Conservation (phyloP, 345 rosid species). For the Hibiscus mutabilis region DNA sequence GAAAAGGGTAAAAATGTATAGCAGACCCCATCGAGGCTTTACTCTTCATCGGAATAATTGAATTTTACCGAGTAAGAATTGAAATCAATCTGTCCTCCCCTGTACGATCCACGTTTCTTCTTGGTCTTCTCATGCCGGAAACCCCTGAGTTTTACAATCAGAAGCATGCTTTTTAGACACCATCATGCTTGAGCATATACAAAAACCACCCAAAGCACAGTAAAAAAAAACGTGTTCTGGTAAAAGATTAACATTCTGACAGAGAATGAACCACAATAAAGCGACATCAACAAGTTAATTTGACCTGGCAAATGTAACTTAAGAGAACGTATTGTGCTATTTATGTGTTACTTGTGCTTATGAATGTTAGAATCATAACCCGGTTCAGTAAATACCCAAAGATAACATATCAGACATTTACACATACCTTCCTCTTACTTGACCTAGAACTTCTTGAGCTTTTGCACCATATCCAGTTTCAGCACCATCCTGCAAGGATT, state of each 20-base stretch:
- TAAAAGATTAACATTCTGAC: neutral
- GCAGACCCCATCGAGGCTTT: conserved; percentile 2
- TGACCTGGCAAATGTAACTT: neutral
- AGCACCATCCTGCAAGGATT: conserved; percentile 57
- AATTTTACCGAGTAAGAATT: conserved; percentile 18
- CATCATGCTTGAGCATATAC: neutral
- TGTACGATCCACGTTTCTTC: conserved; percentile 55
- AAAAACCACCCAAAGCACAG: neutral
- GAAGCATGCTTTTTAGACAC: neutral
- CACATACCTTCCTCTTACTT: conserved; percentile 88
- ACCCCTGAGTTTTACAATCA: conserved; percentile 36
- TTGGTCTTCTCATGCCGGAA: conserved; percentile 96
- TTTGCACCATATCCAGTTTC: conserved; percentile 87
- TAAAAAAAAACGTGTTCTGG: neutral
- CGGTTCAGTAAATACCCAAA: too few species aligned
- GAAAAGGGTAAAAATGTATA: neutral
- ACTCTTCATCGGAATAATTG: conserved; percentile 74
- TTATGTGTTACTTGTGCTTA: too few species aligned
- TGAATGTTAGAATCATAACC: too few species aligned
- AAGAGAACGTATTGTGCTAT: neutral
- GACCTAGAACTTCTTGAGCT: conserved; percentile 89
- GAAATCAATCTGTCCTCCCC: too few species aligned
- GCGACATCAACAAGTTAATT: neutral
- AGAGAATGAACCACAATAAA: neutral
- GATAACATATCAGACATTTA: neutral